Evolutionary conservation across 2,329 filamentous ascomycete genomes (phyloP).

Genomic region (Aureobasidium melanogenum): DNA sequence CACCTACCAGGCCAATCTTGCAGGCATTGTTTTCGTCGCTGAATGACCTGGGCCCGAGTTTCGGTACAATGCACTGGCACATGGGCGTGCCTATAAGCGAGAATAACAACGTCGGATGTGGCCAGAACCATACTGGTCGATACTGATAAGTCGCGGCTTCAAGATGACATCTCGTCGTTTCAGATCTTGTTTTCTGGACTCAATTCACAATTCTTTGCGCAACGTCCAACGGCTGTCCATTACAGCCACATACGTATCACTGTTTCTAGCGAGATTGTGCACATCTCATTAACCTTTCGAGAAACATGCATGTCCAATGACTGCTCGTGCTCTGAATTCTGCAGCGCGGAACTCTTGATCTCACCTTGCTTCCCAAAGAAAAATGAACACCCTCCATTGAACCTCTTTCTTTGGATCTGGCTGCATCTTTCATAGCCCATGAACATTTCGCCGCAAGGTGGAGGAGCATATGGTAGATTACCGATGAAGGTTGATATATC

Average conservation of each 20-base stretch:
- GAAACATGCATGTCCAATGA: background rate
- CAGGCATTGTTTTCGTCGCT: background rate
- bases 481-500: background rate
- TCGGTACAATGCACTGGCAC: background rate
- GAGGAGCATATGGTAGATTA: no score
- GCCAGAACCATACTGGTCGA: background rate
- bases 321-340: background rate
- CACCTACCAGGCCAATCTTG: background rate
- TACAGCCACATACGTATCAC: background rate
- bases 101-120: background rate
- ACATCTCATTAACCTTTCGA: no score
- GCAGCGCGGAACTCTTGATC: background rate
- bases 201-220: background rate
- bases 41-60: background rate
- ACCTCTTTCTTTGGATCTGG: background rate
- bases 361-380: no score
- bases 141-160: background rate
- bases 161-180: background rate
- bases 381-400: background rate
- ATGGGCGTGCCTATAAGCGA: background rate
- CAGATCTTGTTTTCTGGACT: background rate
- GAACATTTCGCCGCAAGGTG: no score
- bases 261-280: background rate
- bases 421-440: no score
- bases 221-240: background rate